Conservation (phyloP, 768 basidiomycete genomes). For the Sporobolomyces pararoseus region DNA sequence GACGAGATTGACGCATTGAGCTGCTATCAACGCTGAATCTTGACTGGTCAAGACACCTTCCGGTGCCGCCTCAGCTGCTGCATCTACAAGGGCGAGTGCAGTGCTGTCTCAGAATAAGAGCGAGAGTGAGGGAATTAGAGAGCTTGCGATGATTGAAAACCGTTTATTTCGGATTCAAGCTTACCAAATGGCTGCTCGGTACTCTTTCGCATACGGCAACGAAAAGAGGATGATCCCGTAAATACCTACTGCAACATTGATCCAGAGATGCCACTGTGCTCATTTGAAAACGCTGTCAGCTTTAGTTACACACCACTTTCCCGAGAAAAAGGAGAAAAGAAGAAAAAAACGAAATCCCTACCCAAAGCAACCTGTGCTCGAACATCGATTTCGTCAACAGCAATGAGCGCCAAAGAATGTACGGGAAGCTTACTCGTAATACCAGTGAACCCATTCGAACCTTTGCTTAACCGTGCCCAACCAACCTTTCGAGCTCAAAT, state of each 20-base stretch:
- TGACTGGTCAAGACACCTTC: neutral
- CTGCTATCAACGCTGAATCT: too few species aligned
- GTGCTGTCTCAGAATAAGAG: neutral
- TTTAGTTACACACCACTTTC: too few species aligned
- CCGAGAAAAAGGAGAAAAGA: neutral
- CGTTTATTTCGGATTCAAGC: neutral
- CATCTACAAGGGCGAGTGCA: neutral
- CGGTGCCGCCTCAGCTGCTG: neutral
- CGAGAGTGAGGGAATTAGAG: neutral
- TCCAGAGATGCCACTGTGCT: conserved; percentile 36
- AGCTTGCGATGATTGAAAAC: neutral
- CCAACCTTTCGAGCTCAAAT: conserved; percentile 6
- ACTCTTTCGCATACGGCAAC: conserved; percentile 68
- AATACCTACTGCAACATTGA: conserved; percentile 83
- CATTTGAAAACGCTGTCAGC: neutral
- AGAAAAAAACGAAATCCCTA: neutral
- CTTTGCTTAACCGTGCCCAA: neutral
- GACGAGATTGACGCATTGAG: neutral
- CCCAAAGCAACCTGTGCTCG: neutral
- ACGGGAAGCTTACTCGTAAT: neutral
- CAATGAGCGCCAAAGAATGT: too few species aligned
- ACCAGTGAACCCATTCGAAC: conserved; percentile 21
- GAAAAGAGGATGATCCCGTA: conserved; percentile 80
- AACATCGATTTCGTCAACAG: neutral
- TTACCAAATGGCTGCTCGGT: neutral